phyloP scores from a whole-genome alignment of 1,284 basidiomycete species.

The Heterobasidion parviporum region DNA sequence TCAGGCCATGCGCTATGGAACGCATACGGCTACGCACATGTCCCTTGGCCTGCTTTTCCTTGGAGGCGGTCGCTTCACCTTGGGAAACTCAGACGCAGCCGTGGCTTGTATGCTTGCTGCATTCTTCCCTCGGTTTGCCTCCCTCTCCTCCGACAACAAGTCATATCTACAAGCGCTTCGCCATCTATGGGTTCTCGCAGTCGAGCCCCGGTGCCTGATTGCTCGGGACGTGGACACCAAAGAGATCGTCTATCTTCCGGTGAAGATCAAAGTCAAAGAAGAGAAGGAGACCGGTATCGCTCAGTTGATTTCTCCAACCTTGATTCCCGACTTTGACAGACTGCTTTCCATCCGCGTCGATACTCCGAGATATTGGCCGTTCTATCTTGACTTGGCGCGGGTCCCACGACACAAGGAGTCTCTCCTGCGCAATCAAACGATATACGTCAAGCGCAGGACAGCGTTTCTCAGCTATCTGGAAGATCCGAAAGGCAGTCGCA shows the following conservation, averaged over 20 bases:
- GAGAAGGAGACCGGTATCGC: conserved; percentile 50
- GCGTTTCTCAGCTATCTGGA: conserved; percentile 90
- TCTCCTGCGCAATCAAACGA: conserved; percentile 69
- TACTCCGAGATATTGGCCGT: conserved; percentile 92
- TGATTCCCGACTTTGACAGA: conserved; percentile 82
- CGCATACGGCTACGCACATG: conserved; percentile 88
- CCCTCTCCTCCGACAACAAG: conserved; percentile 78
- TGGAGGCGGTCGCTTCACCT: conserved; percentile 86
- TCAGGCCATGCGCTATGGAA: conserved; percentile 77
- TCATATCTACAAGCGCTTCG: conserved; percentile 89
- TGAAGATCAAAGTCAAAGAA: conserved; percentile 77
- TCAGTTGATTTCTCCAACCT: conserved; percentile 82
- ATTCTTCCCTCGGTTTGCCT: conserved; percentile 86
- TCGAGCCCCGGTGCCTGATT: conserved; percentile 88
- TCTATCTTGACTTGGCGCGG: conserved; percentile 70
- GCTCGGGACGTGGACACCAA: conserved; percentile 87
- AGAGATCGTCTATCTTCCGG: conserved; percentile 84
- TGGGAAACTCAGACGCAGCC: conserved; percentile 87
- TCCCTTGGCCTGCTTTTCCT: conserved; percentile 91
- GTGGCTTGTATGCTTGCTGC: conserved; percentile 86
- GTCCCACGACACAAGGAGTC: conserved; percentile 60
- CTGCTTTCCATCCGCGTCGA: conserved; percentile 79
- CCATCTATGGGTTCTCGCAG: conserved; percentile 93
- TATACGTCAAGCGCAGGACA: conserved; percentile 88
- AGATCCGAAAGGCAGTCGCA: conserved; percentile 88